These are phyloP conservation scores for Atalantia buxifolia DNA, from an alignment of 345 rosid species.

Conservation along the genomic window DNA sequence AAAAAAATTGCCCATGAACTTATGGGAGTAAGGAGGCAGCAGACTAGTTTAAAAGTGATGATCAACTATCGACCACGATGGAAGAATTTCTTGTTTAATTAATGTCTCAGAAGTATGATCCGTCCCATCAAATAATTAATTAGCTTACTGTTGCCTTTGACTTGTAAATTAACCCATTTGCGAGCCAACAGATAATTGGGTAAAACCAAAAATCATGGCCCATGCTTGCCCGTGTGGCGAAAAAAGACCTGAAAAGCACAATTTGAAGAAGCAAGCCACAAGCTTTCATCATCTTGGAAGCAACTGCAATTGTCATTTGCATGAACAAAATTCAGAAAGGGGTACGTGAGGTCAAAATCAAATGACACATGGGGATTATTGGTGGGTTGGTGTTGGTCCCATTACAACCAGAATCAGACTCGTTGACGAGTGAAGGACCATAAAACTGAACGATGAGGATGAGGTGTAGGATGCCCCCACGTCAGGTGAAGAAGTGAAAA, in stretches of 20 bases:
- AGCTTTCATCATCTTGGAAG: no score
- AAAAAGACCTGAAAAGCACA: not conserved
- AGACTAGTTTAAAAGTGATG: no score
- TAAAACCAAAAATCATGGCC: no score
- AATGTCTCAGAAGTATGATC: no score
- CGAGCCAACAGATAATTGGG: no score
- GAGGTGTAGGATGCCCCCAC: slow-evolving; percentile 29
- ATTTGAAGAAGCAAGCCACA: not conserved
- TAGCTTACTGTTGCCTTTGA: no score
- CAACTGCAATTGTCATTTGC: not conserved
- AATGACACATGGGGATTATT: slow-evolving; percentile 27
- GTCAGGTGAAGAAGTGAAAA: slow-evolving; percentile 14
- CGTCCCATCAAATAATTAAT: no score
- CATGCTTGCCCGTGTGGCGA: not conserved
- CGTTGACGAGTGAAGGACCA: slow-evolving; percentile 20
- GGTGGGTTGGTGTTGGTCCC: slow-evolving; percentile 16
- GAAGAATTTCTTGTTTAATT: no score
- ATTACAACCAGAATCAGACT: not conserved
- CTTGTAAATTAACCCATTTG: no score
- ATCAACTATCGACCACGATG: no score
- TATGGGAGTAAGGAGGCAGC: no score
- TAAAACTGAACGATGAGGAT: slow-evolving; percentile 19
- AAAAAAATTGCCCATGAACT: no score
- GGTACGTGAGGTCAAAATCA: slow-evolving; percentile 25
- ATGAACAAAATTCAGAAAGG: not conserved